These are phyloP conservation scores for Psilocybe cyanescens DNA, from an alignment of 768 basidiomycete genomes.

Conservation along the genomic window DNA sequence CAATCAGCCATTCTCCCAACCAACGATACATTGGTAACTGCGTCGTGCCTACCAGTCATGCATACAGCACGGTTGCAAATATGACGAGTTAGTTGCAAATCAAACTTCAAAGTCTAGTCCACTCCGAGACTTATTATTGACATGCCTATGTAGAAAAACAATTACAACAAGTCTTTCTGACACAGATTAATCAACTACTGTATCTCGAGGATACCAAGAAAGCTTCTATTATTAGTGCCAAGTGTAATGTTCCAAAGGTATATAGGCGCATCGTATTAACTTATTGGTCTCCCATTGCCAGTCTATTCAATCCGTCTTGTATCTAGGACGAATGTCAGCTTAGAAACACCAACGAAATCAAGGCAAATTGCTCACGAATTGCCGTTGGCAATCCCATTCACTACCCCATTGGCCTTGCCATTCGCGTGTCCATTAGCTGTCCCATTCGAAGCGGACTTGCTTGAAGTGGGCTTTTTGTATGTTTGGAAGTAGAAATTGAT, in stretches of 20 bases:
- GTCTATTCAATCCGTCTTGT: conserved; percentile 31
- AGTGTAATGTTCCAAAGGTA: conserved; percentile 39
- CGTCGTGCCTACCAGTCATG: no score
- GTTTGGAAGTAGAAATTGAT: conserved; percentile 93
- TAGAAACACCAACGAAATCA: background rate
- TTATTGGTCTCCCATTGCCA: conserved; percentile 19
- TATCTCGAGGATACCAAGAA: conserved; percentile 1
- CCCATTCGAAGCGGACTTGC: conserved; percentile 49
- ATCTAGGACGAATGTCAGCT: conserved; percentile 23
- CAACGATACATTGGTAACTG: no score
- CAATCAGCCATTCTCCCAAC: no score
- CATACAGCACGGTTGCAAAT: no score
- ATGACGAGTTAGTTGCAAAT: background rate
- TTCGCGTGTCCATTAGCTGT: conserved; percentile 41
- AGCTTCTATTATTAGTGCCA: conserved; percentile 36
- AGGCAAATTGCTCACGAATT: conserved; percentile 13
- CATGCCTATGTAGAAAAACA: background rate
- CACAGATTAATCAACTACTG: background rate
- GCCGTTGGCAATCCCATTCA: conserved; percentile 17
- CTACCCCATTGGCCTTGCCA: conserved; percentile 28
- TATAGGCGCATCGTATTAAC: conserved; percentile 37
- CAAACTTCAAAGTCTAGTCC: background rate
- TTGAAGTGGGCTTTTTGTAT: conserved; percentile 64
- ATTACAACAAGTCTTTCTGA: background rate
- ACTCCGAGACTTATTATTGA: background rate